A percentile compares a stretch with the other conserved stretches of the same genome.
Evolutionary conservation across 768 basidiomycete genomes (phyloP).

Genomic region (Boletus subparvulus): DNA sequence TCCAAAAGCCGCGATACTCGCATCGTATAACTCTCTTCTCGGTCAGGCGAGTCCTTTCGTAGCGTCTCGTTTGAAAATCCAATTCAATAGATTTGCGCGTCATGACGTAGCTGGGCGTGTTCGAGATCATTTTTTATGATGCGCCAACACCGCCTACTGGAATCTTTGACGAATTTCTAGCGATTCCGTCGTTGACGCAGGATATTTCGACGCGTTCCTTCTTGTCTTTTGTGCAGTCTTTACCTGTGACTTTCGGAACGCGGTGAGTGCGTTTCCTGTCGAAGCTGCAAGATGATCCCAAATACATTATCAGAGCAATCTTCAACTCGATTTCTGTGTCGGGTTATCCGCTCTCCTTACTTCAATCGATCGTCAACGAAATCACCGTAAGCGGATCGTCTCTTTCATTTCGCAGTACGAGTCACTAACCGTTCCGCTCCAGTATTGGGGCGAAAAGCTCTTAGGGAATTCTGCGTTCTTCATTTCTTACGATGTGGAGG

Average conservation of each 20-base stretch:
- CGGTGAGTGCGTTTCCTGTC: background rate
- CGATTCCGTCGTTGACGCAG: slow-evolving; percentile 8
- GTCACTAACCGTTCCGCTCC: background rate
- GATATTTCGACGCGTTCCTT: slow-evolving; percentile 16
- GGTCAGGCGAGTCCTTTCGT: background rate
- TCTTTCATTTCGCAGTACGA: background rate
- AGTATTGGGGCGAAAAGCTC: slow-evolving; percentile 4
- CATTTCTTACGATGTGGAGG: slow-evolving; percentile 25
- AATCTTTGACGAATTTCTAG: slow-evolving; percentile 27
- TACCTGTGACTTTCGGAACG: background rate
- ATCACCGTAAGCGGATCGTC: background rate
- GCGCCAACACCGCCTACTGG: slow-evolving; percentile 30
- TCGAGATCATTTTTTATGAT: slow-evolving; percentile 54
- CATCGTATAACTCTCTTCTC: slow-evolving; percentile 36
- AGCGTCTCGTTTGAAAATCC: background rate
- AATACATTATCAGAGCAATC: background rate
- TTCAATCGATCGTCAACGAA: slow-evolving; percentile 18
- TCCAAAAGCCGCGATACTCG: slow-evolving; percentile 35
- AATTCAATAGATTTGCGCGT: background rate
- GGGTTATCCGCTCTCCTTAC: slow-evolving; percentile 4
- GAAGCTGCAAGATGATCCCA: background rate
- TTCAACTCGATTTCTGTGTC: slow-evolving; percentile 1
- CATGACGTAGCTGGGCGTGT: slow-evolving; percentile 10
- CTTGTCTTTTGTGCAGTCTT: slow-evolving; percentile 7
- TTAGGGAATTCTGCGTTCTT: background rate